Percentiles rank a stretch among this genome's conserved stretches.
Conservation (phyloP, 1,284 basidiomycete species). For the Ceratobasidium papillatum region DNA sequence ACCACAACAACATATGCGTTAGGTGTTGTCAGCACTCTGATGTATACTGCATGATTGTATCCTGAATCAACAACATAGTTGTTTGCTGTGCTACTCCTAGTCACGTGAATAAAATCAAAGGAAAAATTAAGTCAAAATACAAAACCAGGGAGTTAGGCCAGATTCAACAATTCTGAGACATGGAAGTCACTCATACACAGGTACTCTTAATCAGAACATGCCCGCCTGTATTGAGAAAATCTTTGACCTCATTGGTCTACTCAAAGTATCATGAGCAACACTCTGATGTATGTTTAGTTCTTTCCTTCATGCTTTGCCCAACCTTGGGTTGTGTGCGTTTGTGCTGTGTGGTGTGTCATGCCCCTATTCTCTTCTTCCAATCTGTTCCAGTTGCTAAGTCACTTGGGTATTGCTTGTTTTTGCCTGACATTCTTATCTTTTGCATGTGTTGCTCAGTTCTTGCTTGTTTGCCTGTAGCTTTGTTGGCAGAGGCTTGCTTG, state of each 20-base stretch:
- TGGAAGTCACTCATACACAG: conserved; percentile 3
- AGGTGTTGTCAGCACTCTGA: not conserved
- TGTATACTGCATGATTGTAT: not conserved
- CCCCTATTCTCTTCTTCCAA: no score
- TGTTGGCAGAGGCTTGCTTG: no score
- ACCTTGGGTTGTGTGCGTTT: no score
- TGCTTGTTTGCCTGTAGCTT: no score
- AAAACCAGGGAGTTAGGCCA: conserved; percentile 15
- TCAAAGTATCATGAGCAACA: no score
- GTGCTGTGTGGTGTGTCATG: no score
- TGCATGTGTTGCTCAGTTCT: no score
- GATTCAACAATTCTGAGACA: conserved; percentile 8
- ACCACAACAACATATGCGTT: conserved; percentile 10
- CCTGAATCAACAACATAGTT: conserved; percentile 13
- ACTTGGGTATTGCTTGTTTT: no score
- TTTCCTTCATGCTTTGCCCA: no score
- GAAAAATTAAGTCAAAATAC: conserved; percentile 10
- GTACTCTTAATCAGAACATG: not conserved
- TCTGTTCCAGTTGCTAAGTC: no score
- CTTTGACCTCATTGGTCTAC: not conserved
- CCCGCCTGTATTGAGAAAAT: not conserved
- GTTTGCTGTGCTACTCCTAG: not conserved
- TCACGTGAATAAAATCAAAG: conserved; percentile 15
- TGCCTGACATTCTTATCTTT: no score
- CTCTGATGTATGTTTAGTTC: no score